Evolutionary conservation across 306 rosid species (phyloP), one percentile per base, ranked within the genome.

Genomic region (Urtica urens): DNA sequence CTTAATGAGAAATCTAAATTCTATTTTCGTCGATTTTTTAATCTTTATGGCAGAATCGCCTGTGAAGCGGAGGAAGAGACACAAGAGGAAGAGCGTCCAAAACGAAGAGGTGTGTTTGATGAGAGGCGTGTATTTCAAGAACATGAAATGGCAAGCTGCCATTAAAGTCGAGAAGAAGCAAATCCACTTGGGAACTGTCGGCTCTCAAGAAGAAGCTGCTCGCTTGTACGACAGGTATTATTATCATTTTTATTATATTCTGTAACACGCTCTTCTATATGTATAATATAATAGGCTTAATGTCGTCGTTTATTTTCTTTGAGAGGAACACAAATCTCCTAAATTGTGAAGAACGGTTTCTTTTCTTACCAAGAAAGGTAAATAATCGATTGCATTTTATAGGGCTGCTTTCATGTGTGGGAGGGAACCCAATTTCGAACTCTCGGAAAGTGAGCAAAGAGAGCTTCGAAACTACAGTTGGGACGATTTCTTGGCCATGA

Each of bases 361-460:
- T n/a, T n/a, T n/a, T n/a, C n/a, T n/a, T n/a, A n/a, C n/a, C n/a
- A n/a, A n/a, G n/a, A n/a, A n/a, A n/a, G n/a, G n/a, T n/a, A n/a
- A n/a, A n/a, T n/a, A n/a, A n/a, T n/a, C 38, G 6, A 29, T n/a
- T n/a, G n/a, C n/a, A n/a, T n/a, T 63, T 29, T 58, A 1, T 63
- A 88, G 96, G 73, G 96, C 96, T 49, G 96, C 96, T 60, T 88
- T 73, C 76, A 85, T 88, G 83, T 88, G 96, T 16, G 93, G 93
- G 41, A 75, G 96, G 70, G 96, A 88, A 43, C 96, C 96, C 0
- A 88, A 88, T 66, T 83, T 76, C 1, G 93, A 88, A 73, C 90
- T 88, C 45, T 55, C 83, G 0, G 80, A 78, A 49, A 81, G 66
- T 55, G 96, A 80, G 66, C 80, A 81, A 75, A 55, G 60, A 40